Evolutionary conservation across 768 basidiomycete genomes (phyloP), one percentile per base, ranked within the genome.

Genomic region (Trametes coccinea): DNA sequence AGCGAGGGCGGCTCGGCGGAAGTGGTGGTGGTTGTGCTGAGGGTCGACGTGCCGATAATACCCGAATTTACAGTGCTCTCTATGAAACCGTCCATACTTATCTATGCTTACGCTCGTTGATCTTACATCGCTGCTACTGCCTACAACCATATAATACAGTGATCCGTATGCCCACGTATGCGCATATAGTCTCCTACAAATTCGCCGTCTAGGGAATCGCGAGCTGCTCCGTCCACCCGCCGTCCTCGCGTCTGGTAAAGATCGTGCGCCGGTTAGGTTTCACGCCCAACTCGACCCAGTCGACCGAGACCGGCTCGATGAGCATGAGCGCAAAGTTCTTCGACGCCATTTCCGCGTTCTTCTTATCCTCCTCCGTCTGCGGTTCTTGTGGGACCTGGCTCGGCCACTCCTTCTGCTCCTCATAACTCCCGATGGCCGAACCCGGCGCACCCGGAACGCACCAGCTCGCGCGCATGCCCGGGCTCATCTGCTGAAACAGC

Each of bases 301-400:
- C 93, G 37, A 93, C 84, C 56, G 83, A 80, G 2, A 74, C 67
- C 1, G 91, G 88, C 67, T 93, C 91, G 33, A 94, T 75, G 10
- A 92, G 71, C 44, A 93, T 66, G 68, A 94, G 71, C 16, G 88
- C 84, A 66, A 92, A 93, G 68, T 90, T 89, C 8, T 72, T 65
- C 61, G 89, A 71, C 34, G 92, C 88, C 39, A 53, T 70, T 54
- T 83, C 78, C 77, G 83, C 77, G 54, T 80, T 75, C 71, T 69
- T 72, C 73, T 74, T 78, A 48, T 77, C 77, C 52, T 75, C 77
- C 43, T 81, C 78, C 0, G 70, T 77, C 63, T 69, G 67, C 17
- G 69, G 70, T 4, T 80, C 77, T 66, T 80, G 81, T 22, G 83
- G 82, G 30, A 92, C 66, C 54, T 63, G 74, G 63, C 67, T 69